phyloP scores from a whole-genome alignment of 1,139 yeast species.

The Candida glucosophila region DNA sequence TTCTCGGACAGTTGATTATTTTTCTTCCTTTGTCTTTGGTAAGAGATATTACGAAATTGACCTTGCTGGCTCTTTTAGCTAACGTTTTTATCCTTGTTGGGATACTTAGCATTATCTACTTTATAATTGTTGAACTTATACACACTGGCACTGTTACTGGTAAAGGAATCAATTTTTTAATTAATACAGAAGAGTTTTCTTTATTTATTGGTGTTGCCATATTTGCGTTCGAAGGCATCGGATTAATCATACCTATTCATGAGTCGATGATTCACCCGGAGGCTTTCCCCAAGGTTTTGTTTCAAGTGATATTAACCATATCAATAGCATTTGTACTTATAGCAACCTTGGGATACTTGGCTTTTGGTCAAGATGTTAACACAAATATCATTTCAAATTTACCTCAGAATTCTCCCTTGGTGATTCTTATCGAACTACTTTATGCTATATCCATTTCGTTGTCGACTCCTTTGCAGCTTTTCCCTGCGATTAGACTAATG shows the following conservation, averaged over 20 bases:
- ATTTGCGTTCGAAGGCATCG: slow-evolving; percentile 95
- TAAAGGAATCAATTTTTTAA: slow-evolving; percentile 32
- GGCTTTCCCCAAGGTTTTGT: slow-evolving; percentile 62
- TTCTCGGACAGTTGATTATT: slow-evolving; percentile 56
- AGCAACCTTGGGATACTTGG: slow-evolving; percentile 75
- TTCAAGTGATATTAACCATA: slow-evolving; percentile 67
- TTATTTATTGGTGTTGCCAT: slow-evolving; percentile 91
- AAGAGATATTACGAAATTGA: slow-evolving; percentile 79
- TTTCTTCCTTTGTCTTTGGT: slow-evolving; percentile 79
- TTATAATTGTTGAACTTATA: slow-evolving; percentile 53
- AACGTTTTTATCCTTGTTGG: slow-evolving; percentile 85
- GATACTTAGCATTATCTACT: slow-evolving; percentile 66
- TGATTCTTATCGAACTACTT: slow-evolving; percentile 64
- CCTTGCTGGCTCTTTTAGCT: slow-evolving; percentile 82
- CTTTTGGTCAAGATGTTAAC: slow-evolving; percentile 73
- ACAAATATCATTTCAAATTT: slow-evolving; percentile 85
- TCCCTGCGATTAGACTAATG: slow-evolving; percentile 43
- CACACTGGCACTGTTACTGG: slow-evolving; percentile 37
- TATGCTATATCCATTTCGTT: slow-evolving; percentile 83
- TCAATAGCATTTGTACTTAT: slow-evolving; percentile 68
- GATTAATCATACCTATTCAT: slow-evolving; percentile 86
- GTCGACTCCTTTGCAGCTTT: slow-evolving; percentile 86
- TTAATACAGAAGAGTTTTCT: slow-evolving; percentile 69
- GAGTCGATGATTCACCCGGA: slow-evolving; percentile 86
- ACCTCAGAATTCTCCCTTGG: slow-evolving; percentile 60